Evolutionary conservation across 306 rosid genomes (phyloP), one percentile per base, ranked within the genome.

Genomic region (Fragaria iinumae): DNA sequence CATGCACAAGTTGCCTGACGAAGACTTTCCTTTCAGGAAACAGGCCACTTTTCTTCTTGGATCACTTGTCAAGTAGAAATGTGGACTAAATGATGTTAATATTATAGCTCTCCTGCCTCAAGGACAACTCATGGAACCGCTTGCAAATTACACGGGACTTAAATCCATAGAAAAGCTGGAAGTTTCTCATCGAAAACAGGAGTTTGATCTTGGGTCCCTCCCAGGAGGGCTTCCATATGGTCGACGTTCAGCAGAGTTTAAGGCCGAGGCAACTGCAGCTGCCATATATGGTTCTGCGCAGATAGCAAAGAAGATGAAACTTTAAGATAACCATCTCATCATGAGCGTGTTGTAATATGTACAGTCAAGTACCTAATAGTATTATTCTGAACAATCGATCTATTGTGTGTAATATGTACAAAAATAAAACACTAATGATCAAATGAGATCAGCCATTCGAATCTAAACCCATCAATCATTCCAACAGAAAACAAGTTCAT

Each of bases 11-110:
- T 81, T 89, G 64, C 85, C 91, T 11, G 92, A 90, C 81, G 93
- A 92, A 83, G 91, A 89, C 74, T 94, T 92, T 76, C 92, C 91
- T 44, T 92, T 87, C 70, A 86, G 90, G 80, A 92, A 89, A 67
- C 96, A 92, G 97, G 98, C 89, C 39, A n/a, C 9, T 8, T 11
- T 55, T 55, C 60, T 53, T 20, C 25, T 53, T 20, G 27, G 60
- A 20, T 18, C 60, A 1, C 3, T 55, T 55, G 60, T n/a, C 11
- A 11, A 55, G 60, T 27, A 55, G 27, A 55, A 55, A 55, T 55
- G 60, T 55, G 60, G 60, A 2, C 27, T 55, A 1, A 55, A 55
- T n/a, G 60, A 55, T n/a, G 27, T 55, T 55, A 55, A 55, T n/a
- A n/a, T 55, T 20, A 55, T 1, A 8, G 13, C 60, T 55, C 4